Conservation (phyloP, 108 stramenopile genomes). For the Nitzschia sp. region DNA sequence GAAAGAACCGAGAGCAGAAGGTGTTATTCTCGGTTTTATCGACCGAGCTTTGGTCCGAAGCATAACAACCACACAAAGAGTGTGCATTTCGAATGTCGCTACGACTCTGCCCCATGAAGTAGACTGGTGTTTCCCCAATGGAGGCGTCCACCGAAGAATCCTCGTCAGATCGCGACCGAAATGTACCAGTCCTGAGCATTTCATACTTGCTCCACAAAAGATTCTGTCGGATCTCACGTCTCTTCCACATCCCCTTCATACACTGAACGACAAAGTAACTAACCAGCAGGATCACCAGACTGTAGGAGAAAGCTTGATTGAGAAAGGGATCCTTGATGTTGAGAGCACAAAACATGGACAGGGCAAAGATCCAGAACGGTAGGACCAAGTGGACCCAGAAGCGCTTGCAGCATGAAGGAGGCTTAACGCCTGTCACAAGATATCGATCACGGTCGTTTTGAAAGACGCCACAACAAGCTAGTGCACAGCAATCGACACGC, state of each 20-base stretch:
- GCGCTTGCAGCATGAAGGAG: constrained; percentile 54
- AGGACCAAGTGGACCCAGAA: constrained; percentile 50
- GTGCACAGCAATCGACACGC: constrained; percentile 68
- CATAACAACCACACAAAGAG: constrained; percentile 71
- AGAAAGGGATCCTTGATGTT: constrained; percentile 50
- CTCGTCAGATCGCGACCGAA: constrained; percentile 21
- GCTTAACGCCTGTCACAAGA: constrained; percentile 53
- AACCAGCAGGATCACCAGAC: constrained; percentile 47
- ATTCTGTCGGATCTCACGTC: constrained; percentile 63
- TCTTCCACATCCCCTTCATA: constrained; percentile 53
- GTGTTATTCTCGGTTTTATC: constrained; percentile 8
- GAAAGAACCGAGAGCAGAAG: constrained; percentile 46
- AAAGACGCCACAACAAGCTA: constrained; percentile 72
- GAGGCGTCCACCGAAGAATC: constrained; percentile 27
- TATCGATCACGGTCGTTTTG: constrained; percentile 79
- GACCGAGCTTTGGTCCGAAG: constrained; percentile 29
- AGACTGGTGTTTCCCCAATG: constrained; percentile 33
- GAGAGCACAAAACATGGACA: constrained; percentile 63
- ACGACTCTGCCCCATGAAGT: constrained; percentile 57
- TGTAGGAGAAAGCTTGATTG: constrained; percentile 51
- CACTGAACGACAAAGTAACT: constrained; percentile 54
- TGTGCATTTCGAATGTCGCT: constrained; percentile 72
- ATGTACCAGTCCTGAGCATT: constrained; percentile 10
- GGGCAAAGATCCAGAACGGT: constrained; percentile 53
- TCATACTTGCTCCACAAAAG: constrained; percentile 62